Evolutionary conservation across 495 filamentous ascomycete genomes (phyloP), one percentile per base, ranked within the genome.

Genomic region (Aspergillus egyptiacus): DNA sequence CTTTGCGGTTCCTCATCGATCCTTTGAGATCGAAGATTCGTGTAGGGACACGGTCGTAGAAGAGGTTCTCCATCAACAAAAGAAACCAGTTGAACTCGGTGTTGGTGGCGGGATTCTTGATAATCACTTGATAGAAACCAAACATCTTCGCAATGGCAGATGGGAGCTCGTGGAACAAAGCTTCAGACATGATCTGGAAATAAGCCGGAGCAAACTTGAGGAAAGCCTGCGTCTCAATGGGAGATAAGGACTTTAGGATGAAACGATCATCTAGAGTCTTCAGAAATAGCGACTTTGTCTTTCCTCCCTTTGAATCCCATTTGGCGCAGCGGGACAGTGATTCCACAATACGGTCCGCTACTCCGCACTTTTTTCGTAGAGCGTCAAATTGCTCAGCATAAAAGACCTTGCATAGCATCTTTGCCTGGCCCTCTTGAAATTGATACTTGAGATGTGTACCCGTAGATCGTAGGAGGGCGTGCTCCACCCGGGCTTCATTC

Each of bases 121-220:
- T 96, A 55, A 86, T 82, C 51, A 99, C 84, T 56, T 97, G 91
- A 66, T 95, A 99, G 68, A 99, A 96, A 2, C 93, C 93, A 37
- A 97, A 80, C 94, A 99, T 97, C 70, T 99, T 99, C 9, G 93
- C 93, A 57, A 99, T 97, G 13, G 95, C 94, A 8, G 90, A 93
- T 2, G 93, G 93, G 5, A 99, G 75, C 56, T 96, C 93, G 55
- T 96, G 90, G 69, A 97, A 99, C 19, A 99, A 77, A 1, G 88
- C 89, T 62, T 97, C 85, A 11, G 88, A 85, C 89, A 96, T 96
- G 58, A 97, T 89, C 53, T 87, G 85, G 64, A 99, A 99, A 68
- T 99, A 99, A 7, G 89, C 87, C 0, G 91, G 93, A 0, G 94
- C 94, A 57, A 97, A 96, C 55, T 84, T 84, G 47, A 96, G 76